Base-by-base conservation (phyloP, 139 green algal species). In the Desmodesmus armatus region DNA sequence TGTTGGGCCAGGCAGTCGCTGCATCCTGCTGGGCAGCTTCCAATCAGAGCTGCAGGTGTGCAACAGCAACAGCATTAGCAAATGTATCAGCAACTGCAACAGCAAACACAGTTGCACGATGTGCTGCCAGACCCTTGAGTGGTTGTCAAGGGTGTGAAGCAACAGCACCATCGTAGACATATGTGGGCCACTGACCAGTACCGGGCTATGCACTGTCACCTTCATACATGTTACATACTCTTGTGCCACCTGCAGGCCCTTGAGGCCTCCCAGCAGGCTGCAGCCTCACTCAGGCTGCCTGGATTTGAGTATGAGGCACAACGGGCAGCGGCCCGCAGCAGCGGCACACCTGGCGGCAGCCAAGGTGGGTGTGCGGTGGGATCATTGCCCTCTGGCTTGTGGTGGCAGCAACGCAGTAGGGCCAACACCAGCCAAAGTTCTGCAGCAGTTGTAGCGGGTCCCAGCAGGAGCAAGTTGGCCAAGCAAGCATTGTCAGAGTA, bases 291-390 rank as follows among this genome's bases (percentile, higher is more conserved):
- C 15, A 55, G 84, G 21, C 44, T 93, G 11, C 40, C 80, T 0
- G 70, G 83, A 31, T 95, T 97, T 76, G 94, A 96, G 3, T 78
- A 94, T 33, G 94, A 97, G 76, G 65, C 88, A 25, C 49, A 77
- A 21, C 69, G 91, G 2, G 89, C 90, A 71, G 65, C 83, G 23
- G 44, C 70, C 1, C 62, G 91, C 17, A 67, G 85, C 37, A 43
- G 85, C 1, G 33, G 69, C n/a, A n/a, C n/a, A 2, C 23, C 41
- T 17, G 63, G 33, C 75, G 21, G 63, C 41, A 40, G 39, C n/a
- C n/a, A 41, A 66, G 43, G 62, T 41, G 5, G 5, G 75, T 51
- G 13, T 5, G 3, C 47, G 3, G 71, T 47, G 69, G 29, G 37
- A 55, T 15, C 69, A 43, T 51, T 21, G 69, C 9, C 6, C 17